These are phyloP conservation scores for Stemphylium lycopersici DNA, from an alignment of 2,329 filamentous ascomycete species.

Conservation along the genomic window DNA sequence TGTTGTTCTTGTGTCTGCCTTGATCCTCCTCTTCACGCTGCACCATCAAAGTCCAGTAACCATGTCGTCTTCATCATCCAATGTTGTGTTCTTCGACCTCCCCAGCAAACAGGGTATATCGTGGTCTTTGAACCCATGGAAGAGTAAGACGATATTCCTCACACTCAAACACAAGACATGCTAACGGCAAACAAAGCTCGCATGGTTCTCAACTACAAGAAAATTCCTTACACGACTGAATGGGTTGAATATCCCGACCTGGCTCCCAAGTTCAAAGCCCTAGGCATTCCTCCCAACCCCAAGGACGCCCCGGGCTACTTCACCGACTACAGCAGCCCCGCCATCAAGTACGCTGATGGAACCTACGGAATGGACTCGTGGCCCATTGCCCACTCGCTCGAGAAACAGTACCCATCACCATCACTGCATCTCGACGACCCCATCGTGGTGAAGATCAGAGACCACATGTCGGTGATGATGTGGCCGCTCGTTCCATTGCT, in stretches of 20 bases:
- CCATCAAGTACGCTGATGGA: constrained; percentile 62
- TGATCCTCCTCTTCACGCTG: not conserved
- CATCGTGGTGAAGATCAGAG: constrained; percentile 54
- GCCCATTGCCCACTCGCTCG: constrained; percentile 64
- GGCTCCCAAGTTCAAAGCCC: constrained; percentile 57
- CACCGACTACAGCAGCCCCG: constrained; percentile 61
- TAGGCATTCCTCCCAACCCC: constrained; percentile 56
- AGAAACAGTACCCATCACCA: constrained; percentile 64
- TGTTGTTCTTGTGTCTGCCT: not conserved
- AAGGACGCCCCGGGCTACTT: constrained; percentile 38
- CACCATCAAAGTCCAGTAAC: not conserved
- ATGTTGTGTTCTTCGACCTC: constrained; percentile 67
- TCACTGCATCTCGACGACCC: constrained; percentile 64
- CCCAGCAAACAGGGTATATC: constrained; percentile 58
- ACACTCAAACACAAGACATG: not conserved
- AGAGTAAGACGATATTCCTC: constrained; percentile 56
- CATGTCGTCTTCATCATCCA: constrained; percentile 38
- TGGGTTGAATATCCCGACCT: constrained; percentile 75
- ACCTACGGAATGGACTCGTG: constrained; percentile 69
- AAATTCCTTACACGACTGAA: constrained; percentile 69
- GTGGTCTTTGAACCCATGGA: constrained; percentile 76
- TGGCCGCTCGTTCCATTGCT: constrained; percentile 24
- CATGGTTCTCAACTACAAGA: constrained; percentile 70
- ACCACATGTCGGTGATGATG: constrained; percentile 42
- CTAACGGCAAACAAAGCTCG: constrained; percentile 57